Base-by-base conservation (phyloP, 2,329 filamentous ascomycete species). In the Penicillium sp. region DNA sequence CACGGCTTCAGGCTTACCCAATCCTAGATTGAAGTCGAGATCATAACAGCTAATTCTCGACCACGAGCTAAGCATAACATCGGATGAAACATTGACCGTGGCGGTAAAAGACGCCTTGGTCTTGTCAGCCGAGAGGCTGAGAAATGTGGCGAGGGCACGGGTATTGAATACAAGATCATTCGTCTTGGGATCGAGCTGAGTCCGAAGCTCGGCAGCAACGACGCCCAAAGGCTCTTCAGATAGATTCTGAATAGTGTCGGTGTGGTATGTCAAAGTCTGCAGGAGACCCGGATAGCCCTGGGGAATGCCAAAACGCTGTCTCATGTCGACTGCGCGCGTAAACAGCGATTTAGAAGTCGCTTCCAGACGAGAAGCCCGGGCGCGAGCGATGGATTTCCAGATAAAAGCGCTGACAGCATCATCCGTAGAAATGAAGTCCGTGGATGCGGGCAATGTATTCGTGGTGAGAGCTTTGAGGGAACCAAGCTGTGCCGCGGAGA, bases 31-130 rank as follows among this genome's bases (percentile, higher is more conserved):
- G 2, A 62, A 85, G 44, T 83, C 79, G 6, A 79, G 68, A 0
- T 75, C 68, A 59, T 79, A 81, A 16, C 70, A 72, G 4, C 76
- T 68, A 3, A 81, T 65, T 50, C 81, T 80, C 0, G 76, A 75
- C 83, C 82, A 86, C 0, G 82, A 85, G 56, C 80, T 84, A 6
- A 85, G 58, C 73, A 80, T 78, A 3, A 85, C 68, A 39, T 84
- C 81, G 0, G 65, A 67, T 0, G 75, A 66, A 0, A 72, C 60
- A 31, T 80, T 72, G 2, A 79, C 52, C 4, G 62, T 67, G 2
- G 64, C 60, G 10, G 58, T 59, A 25, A 65, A 46, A 2, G 56
- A 0, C 73, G 76, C 60, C 0, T 41, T 58, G 0, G 58, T 68
- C 56, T 77, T 79, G 52, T 80, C 77, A 0, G 68, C 53, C 10